phyloP scores from a whole-genome alignment of 1,284 basidiomycete genomes.

The Ustilago xerochloae region DNA sequence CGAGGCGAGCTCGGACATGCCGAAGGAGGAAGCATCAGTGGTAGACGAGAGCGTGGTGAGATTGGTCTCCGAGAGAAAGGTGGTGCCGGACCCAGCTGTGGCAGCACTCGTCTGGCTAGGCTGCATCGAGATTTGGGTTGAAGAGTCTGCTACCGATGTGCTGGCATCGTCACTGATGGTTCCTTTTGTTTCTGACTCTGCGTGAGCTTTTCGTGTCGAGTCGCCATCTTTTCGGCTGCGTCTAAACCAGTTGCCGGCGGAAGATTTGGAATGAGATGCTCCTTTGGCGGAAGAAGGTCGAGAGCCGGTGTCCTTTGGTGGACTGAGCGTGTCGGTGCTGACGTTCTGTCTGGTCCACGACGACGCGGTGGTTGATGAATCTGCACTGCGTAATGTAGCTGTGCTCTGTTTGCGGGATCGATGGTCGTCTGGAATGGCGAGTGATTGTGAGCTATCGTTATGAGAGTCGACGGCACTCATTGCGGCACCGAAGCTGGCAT shows the following conservation, averaged over 20 bases:
- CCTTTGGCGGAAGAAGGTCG: conserved; percentile 13
- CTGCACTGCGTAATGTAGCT: conserved; percentile 23
- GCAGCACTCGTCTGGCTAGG: conserved; percentile 35
- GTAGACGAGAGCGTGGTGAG: conserved; percentile 16
- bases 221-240: conserved; percentile 24
- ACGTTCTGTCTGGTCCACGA: conserved; percentile 28
- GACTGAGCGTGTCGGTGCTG: conserved; percentile 47
- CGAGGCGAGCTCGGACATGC: conserved; percentile 43
- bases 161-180: conserved; percentile 2
- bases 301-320: conserved; percentile 5
- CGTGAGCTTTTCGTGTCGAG: neutral
- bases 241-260: conserved; percentile 22
- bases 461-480: conserved; percentile 42
- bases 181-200: neutral
- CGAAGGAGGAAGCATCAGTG: conserved; percentile 38
- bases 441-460: conserved; percentile 3
- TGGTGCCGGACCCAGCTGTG: conserved; percentile 34
- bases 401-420: conserved; percentile 32
- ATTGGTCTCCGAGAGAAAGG: conserved; percentile 32
- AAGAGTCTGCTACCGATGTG: conserved; percentile 5
- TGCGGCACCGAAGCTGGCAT: conserved; percentile 44
- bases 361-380: conserved; percentile 9
- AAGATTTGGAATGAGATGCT: conserved; percentile 2
- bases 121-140: conserved; percentile 19
- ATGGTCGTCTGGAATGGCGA: neutral